Conservation (phyloP, 2,329 filamentous ascomycete species). For the Verticillium nonalfalfae region DNA sequence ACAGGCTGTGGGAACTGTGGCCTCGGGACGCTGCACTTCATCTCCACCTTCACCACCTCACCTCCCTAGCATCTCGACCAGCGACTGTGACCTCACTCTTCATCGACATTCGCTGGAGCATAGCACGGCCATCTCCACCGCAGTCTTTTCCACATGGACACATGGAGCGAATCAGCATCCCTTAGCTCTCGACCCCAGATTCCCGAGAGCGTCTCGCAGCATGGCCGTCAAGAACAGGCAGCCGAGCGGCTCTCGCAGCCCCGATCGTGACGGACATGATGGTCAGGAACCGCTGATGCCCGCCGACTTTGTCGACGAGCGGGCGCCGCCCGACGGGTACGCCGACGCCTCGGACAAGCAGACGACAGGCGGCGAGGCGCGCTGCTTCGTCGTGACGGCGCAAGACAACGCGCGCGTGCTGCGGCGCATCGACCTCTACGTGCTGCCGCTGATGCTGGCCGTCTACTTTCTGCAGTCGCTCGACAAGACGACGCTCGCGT, state of each 20-base stretch:
- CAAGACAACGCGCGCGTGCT: slow-evolving; percentile 27
- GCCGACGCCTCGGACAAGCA: not conserved
- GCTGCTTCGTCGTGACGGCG: slow-evolving; percentile 21
- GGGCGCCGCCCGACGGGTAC: not conserved
- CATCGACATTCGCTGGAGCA: too few relatives aligned
- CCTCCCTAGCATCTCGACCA: too few relatives aligned
- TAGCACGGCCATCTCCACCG: too few relatives aligned
- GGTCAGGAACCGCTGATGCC: not conserved
- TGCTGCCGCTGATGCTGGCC: slow-evolving; percentile 41
- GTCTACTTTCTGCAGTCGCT: slow-evolving; percentile 56
- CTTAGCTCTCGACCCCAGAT: too few relatives aligned
- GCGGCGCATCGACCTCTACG: slow-evolving; percentile 30
- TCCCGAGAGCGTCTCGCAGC: not conserved
- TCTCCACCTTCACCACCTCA: too few relatives aligned
- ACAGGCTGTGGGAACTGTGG: too few relatives aligned
- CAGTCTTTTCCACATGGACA: too few relatives aligned
- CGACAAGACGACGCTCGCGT: slow-evolving; percentile 21
- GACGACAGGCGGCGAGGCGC: slow-evolving; percentile 9
- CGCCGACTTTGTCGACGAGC: not conserved
- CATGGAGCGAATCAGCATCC: too few relatives aligned
- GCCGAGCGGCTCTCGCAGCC: not conserved
- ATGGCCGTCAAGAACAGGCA: not conserved
- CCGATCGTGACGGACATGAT: not conserved
- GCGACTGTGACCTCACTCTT: too few relatives aligned
- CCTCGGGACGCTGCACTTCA: too few relatives aligned